phyloP scores from a whole-genome alignment of 441 rosid genomes.

The Iberis amara region DNA sequence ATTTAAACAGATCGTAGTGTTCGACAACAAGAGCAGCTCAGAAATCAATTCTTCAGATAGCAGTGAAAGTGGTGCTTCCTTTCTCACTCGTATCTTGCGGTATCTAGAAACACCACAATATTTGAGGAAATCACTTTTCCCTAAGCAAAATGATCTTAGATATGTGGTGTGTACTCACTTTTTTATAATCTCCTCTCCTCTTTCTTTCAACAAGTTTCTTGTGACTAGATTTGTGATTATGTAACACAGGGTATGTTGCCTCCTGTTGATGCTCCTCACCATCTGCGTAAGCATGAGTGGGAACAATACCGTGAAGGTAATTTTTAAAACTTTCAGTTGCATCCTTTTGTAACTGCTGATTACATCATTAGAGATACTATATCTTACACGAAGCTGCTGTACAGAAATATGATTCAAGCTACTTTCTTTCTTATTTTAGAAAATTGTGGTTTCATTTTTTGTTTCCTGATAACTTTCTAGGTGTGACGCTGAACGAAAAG shows the following conservation, averaged over 20 bases:
- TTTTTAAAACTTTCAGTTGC: background rate
- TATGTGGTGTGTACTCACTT: conserved; percentile 56
- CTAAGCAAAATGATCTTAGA: conserved; percentile 68
- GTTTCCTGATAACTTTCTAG: conserved; percentile 33
- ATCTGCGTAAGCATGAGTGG: conserved; percentile 96
- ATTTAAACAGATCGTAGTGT: conserved; percentile 66
- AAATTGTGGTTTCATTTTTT: background rate
- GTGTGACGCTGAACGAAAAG: conserved; percentile 62
- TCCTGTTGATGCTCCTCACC: conserved; percentile 97
- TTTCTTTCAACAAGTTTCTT: background rate
- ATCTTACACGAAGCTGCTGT: conserved; percentile 6
- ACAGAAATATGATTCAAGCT: conserved; percentile 3
- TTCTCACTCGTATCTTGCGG: conserved; percentile 71
- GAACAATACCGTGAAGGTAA: conserved; percentile 79
- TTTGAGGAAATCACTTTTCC: conserved; percentile 77
- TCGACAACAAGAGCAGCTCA: conserved; percentile 51
- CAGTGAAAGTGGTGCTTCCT: conserved; percentile 67
- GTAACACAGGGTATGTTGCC: conserved; percentile 76
- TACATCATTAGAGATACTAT: background rate
- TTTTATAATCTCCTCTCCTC: background rate
- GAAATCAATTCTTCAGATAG: conserved; percentile 37
- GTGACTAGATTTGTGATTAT: conserved; percentile 5
- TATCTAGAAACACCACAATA: conserved; percentile 95
- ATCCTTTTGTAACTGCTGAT: background rate
- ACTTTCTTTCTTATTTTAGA: background rate